Base-by-base conservation (phyloP, 1,139 yeast genomes). In the Geotrichum carabidarum region DNA sequence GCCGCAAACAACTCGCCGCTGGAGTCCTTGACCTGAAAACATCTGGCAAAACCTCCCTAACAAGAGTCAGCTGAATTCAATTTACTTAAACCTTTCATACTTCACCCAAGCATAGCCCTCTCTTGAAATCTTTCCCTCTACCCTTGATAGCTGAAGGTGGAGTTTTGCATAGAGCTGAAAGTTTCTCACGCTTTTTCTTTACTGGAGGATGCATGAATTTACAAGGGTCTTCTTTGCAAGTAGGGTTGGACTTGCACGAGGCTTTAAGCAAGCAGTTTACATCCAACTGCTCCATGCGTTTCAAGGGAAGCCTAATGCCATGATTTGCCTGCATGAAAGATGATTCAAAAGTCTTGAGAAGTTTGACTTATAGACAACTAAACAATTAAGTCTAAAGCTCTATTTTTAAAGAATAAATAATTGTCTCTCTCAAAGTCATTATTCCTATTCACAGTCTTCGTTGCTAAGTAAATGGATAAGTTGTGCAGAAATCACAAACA, bases 1-100 rank as follows among this genome's bases (percentile, higher is more conserved):
- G 99, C 99, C 32, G 99, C 99, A 72, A 78, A 93, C 2, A 88
- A 80, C 66, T 83, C 82, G 41, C 98, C 98, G 22, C 68, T 59
- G 59, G 80, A 76, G 69, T 89, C 96, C 68, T 86, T 88, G 78
- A 93, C 94, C 70, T 93, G 97, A 73, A 93, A 93, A 69, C 99
- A 94, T 68, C 99, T 82, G 17, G 99, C 99, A 76, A 93, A 93
- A 0, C 99, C 99, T 57, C 99, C 99, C 66, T 71, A 22, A 22
- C 5, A 3, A 22, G 27, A 22, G 27, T 22, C 5, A 22, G 27
- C 4, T 51, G 8, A 46, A 14, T 18, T 17, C 22, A 34, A 17
- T 37, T 12, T 22, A 45, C 17, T 40, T 12, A 36, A n/a, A 34
- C 31, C 7, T 15, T 15, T 2, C 14, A 27, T 57, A 67, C 71